Percentiles rank a stretch among this genome's conserved stretches.
These are phyloP conservation scores for Oryza coarctata DNA, from an alignment of 176 grass and related monocot genomes.

Conservation along the genomic window DNA sequence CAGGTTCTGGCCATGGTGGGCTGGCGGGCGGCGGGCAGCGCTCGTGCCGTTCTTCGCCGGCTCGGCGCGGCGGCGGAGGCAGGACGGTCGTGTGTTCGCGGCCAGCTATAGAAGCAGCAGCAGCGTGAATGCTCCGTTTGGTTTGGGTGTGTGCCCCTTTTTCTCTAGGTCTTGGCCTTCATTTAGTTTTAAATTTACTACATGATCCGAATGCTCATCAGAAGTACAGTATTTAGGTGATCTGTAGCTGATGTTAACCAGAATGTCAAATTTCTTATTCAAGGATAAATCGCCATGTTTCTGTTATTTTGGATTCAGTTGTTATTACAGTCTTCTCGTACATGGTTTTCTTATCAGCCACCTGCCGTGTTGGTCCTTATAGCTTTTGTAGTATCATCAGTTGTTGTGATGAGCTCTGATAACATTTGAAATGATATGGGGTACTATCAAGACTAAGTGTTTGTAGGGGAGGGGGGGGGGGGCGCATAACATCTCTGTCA, in stretches of 20 bases:
- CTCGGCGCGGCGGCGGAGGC: neutral
- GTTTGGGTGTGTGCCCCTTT: slow-evolving; percentile 14
- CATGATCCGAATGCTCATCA: neutral
- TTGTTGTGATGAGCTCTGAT: neutral
- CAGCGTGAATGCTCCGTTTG: slow-evolving; percentile 5
- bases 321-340: neutral
- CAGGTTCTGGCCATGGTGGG: slow-evolving; percentile 25
- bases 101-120: slow-evolving; percentile 22
- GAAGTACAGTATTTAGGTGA: neutral
- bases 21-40: slow-evolving; percentile 14
- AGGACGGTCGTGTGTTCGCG: neutral
- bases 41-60: slow-evolving; percentile 26
- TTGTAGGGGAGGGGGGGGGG: neutral
- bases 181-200: neutral
- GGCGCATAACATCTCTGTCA: neutral
- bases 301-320: neutral
- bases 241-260: neutral
- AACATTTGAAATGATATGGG: neutral
- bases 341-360: neutral
- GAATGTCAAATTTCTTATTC: neutral
- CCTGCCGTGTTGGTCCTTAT: neutral
- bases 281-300: neutral
- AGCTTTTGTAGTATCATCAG: neutral
- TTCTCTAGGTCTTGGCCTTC: neutral
- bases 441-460: neutral